Conservation (phyloP, 192 early-diverging fungal genomes). For the Phycomyces blakesleeanus region DNA sequence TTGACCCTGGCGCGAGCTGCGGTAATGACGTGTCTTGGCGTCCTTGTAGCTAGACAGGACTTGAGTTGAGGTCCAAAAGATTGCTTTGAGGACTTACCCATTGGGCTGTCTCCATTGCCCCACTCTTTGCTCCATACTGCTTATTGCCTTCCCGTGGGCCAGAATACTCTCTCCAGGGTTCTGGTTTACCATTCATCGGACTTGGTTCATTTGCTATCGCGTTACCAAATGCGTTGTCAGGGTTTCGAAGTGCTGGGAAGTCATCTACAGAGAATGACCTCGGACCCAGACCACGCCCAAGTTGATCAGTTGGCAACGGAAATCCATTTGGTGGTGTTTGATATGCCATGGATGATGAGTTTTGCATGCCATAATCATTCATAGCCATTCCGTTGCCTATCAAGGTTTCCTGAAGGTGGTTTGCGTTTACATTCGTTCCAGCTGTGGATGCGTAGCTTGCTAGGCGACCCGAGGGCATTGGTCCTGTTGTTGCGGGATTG, state of each 20-base stretch:
- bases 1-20: not conserved
- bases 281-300: constrained; percentile 13
- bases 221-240: constrained; percentile 11
- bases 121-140: not conserved
- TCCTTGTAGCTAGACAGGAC: not conserved
- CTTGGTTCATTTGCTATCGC: constrained; percentile 1
- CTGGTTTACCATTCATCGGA: constrained; percentile 6
- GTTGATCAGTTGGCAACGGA: constrained; percentile 11
- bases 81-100: not conserved
- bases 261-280: constrained; percentile 35
- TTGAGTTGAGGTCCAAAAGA: not conserved
- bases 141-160: constrained; percentile 15
- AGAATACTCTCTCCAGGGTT: constrained; percentile 23
- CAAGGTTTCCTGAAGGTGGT: constrained; percentile 2
- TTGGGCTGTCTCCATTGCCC: constrained; percentile 4
- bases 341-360: not conserved
- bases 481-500: constrained; percentile 3
- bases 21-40: constrained; percentile 1
- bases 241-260: constrained; percentile 33
- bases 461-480: constrained; percentile 24
- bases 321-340: constrained; percentile 7
- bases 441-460: constrained; percentile 35
- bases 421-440: constrained; percentile 11
- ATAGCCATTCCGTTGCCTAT: constrained; percentile 7
- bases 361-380: constrained; percentile 3